Evolutionary conservation across 495 filamentous ascomycete species (phyloP), one percentile per base, ranked within the genome.

Genomic region (Talaromyces nanjingensis): DNA sequence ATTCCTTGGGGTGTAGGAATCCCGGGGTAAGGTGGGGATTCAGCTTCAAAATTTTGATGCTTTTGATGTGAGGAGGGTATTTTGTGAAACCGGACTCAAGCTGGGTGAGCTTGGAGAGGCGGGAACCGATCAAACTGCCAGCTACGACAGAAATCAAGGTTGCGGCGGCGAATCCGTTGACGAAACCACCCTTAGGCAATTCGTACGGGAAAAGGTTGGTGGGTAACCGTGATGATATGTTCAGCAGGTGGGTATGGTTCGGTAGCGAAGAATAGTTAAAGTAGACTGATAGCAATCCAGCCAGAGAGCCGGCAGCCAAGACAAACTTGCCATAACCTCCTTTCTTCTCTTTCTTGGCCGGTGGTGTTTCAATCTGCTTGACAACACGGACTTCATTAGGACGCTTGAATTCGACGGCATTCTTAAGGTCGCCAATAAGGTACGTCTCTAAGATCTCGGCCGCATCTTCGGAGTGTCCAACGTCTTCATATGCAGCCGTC

Each of bases 391-490:
- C 72, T 16, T 72, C 57, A 33, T 71, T 66, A 2, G 70, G 70
- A 0, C 65, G 65, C 14, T 66, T 64, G 29, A 60, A 73, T 52
- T 71, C 62, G 53, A 67, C 62, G 16, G 74, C 72, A 64, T 73
- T 70, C 55, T 73, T 75, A 24, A 76, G 42, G 0, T 64, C 69
- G 33, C 76, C 76, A 25, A 78, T 57, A 6, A 72, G 64, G 60
- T 66, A 76, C 12, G 66, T 62, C 47, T 73, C 57, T 65, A 75
- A 65, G 49, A 70, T 70, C 54, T 71, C 71, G 20, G 59, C 64
- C 31, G 81, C 80, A 61, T 83, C 82, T 39, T 76, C 75, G 2
- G 79, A 81, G 58, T 86, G 84, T 0, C 81, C 83, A 5, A 78
- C 78, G 62, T 86, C 74, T 34, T 85, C 82, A 57, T 80, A 86